phyloP scores from a whole-genome alignment of 768 basidiomycete species.

The Serendipita sp. region DNA sequence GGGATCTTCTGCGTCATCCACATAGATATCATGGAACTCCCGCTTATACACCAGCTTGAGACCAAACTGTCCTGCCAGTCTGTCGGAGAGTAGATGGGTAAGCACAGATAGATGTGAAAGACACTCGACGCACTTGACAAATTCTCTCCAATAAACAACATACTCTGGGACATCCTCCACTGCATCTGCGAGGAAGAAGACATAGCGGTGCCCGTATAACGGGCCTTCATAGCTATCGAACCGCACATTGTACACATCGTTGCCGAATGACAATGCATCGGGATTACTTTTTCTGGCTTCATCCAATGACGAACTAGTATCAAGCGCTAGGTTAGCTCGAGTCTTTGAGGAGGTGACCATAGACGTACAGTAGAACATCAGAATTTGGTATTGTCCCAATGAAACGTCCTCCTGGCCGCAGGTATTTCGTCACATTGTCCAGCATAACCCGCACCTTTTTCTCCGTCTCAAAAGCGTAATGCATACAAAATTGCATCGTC shows the following conservation, averaged over 20 bases:
- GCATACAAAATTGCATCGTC: conserved; percentile 99
- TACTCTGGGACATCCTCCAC: conserved; percentile 97
- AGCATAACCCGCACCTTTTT: conserved; percentile 85
- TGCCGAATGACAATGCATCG: conserved; percentile 69
- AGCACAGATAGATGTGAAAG: conserved; percentile 10
- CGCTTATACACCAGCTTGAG: conserved; percentile 62
- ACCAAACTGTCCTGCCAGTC: conserved; percentile 71
- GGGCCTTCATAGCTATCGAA: conserved; percentile 60
- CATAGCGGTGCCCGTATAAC: conserved; percentile 81
- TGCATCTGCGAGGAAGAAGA: conserved; percentile 86
- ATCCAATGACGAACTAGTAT: conserved; percentile 33
- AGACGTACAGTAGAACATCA: conserved; percentile 60
- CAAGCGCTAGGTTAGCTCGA: conserved; percentile 28
- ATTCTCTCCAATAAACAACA: conserved; percentile 89
- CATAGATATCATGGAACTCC: conserved; percentile 81
- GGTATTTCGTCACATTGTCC: conserved; percentile 65
- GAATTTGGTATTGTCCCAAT: conserved; percentile 95
- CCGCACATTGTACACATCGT: conserved; percentile 74
- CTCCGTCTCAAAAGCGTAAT: conserved; percentile 93
- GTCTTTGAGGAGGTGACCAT: not conserved
- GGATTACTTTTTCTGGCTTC: conserved; percentile 42
- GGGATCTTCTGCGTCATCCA: conserved; percentile 58
- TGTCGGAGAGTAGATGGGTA: conserved; percentile 19
- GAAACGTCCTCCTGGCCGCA: conserved; percentile 77
- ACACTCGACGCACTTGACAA: conserved; percentile 46